These are phyloP conservation scores for Monosporascus sp. DNA, from an alignment of 2,329 filamentous ascomycete species.

Conservation along the genomic window DNA sequence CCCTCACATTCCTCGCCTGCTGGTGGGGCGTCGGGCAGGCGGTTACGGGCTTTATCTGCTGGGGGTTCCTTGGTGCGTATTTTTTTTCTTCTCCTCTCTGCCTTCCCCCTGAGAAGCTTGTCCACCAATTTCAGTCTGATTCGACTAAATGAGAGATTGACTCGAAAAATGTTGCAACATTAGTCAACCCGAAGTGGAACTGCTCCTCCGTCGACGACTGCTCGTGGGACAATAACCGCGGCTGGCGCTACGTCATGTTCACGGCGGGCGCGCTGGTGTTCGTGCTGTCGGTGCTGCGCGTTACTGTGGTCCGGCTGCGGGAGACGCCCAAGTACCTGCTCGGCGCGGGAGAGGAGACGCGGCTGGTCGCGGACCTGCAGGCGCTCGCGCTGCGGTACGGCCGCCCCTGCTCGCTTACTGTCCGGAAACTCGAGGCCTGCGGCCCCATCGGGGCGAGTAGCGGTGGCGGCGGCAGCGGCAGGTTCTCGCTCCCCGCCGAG, in stretches of 20 bases:
- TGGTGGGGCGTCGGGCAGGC: constrained; percentile 48
- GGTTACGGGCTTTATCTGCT: constrained; percentile 43
- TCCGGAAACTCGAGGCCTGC: constrained; percentile 39
- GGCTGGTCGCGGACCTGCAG: constrained; percentile 38
- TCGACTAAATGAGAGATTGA: no score
- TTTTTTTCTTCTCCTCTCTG: no score
- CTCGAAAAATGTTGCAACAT: neutral
- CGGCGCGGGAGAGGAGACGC: constrained; percentile 44
- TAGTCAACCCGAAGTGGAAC: constrained; percentile 36
- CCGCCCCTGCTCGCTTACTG: neutral
- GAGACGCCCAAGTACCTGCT: constrained; percentile 58
- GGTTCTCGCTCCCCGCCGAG: constrained; percentile 27
- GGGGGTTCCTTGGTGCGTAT: constrained; percentile 39
- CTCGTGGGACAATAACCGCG: constrained; percentile 39
- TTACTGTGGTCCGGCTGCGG: constrained; percentile 48
- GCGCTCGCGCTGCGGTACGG: neutral
- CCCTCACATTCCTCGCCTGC: constrained; percentile 56
- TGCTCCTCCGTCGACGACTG: constrained; percentile 35
- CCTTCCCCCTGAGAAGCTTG: no score
- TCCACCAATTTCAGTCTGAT: no score
- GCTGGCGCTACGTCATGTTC: constrained; percentile 46
- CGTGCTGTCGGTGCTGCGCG: constrained; percentile 46
- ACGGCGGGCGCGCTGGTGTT: constrained; percentile 41
- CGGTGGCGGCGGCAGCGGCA: constrained; percentile 30
- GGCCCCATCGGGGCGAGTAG: constrained; percentile 24